Evolutionary conservation across 2,329 filamentous ascomycete genomes (phyloP).

Genomic region (Aspergillus eucalypticola): DNA sequence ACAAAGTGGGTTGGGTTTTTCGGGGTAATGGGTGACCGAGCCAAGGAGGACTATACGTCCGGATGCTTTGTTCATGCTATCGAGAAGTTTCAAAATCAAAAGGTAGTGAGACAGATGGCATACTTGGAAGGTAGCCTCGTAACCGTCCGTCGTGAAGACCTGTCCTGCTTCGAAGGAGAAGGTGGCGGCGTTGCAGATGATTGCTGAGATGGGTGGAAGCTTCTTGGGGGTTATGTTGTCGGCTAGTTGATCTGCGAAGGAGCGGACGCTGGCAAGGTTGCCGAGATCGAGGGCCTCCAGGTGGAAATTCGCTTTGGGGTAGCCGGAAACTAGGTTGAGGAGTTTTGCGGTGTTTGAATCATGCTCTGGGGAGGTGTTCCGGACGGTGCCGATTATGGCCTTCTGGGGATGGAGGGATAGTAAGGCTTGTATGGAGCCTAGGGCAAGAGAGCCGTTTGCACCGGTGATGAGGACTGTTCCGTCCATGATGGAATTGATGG

Average conservation of each 20-base stretch:
- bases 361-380: conserved; percentile 26
- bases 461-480: conserved; percentile 33
- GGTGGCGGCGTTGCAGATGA: conserved; percentile 46
- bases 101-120: conserved; percentile 43
- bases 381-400: conserved; percentile 32
- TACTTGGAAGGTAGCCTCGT: conserved; percentile 45
- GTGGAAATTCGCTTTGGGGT: conserved; percentile 26
- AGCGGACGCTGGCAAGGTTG: conserved; percentile 35
- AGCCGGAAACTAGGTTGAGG: conserved; percentile 19
- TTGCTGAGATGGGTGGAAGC: conserved; percentile 35
- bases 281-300: conserved; percentile 42
- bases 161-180: conserved; percentile 38
- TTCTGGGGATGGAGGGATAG: conserved; percentile 24
- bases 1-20: conserved; percentile 41
- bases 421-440: conserved; percentile 29
- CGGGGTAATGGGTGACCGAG: conserved; percentile 41
- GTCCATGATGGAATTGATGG: conserved; percentile 12
- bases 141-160: conserved; percentile 39
- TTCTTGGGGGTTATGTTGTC: conserved; percentile 29
- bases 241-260: conserved; percentile 32
- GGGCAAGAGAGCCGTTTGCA: conserved; percentile 36
- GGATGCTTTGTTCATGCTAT: conserved; percentile 17
- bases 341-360: conserved; percentile 33
- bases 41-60: conserved; percentile 34
- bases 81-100: conserved; percentile 41